Base-by-base conservation (phyloP, 2,329 filamentous ascomycete species). In the Hypoxylon sp. region DNA sequence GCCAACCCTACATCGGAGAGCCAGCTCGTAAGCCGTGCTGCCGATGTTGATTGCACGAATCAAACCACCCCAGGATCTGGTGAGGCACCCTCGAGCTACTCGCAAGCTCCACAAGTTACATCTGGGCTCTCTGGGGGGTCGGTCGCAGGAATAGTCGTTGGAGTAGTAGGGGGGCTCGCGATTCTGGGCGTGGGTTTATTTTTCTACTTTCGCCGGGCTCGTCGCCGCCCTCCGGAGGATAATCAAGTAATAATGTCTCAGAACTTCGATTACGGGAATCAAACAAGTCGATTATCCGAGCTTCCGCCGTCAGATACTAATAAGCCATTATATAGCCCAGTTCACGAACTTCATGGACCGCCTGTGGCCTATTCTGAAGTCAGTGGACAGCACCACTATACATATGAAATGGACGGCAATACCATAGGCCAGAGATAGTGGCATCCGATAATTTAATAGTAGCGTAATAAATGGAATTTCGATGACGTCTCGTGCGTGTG, bases 1-100 rank as follows among this genome's bases (percentile, higher is more conserved):
- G 77, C 78, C 0, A 79, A 79, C 29, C 76, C 75, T 15, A 64
- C 65, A 2, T 31, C 50, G 7, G 65, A 60, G 15, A 68, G 65
- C 46, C 31, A 57, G 24, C 60, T 68, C 17, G 51, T 48, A 47
- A 17, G 39, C 6, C 5, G 10, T 24, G 11, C 19, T 15, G 15
- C 42, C 17, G 15, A 48, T 11, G 11, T 13, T n/a, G 37, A 51
- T n/a, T 62, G 57, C n/a, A 47, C 27, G 8, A 53, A 62, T 47
- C 15, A 15, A 11, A 57, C 57, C 1, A 31, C 50, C n/a, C 27
- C 57, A 11, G 15, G 15, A 15, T 56, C 52, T 8, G 47, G 19
- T 11, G 35, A 11, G 10, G 17, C 11, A n/a, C 10, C 62, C 7
- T 29, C 47, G 2, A 27, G 32, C 10, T 6, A 46, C 10, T 42